These are phyloP conservation scores for Crepidotus variabilis DNA, from an alignment of 768 basidiomycete genomes.

Conservation along the genomic window DNA sequence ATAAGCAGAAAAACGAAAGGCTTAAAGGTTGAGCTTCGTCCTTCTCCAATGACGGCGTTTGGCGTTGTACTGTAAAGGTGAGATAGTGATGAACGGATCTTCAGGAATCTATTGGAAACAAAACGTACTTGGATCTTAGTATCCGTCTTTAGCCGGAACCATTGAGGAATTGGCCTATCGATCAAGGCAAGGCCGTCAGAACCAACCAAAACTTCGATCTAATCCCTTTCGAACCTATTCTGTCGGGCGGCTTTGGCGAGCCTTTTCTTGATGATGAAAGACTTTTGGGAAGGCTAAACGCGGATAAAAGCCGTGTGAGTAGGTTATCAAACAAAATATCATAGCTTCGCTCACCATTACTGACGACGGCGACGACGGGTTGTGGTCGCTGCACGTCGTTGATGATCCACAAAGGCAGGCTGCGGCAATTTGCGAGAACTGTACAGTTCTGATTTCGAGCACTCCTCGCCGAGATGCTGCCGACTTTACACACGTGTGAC, in stretches of 20 bases:
- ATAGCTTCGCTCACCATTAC: conserved; percentile 42
- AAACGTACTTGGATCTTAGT: conserved; percentile 85
- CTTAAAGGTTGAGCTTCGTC: conserved; percentile 96
- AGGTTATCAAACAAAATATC: neutral
- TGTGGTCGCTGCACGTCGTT: conserved; percentile 18
- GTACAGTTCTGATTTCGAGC: conserved; percentile 27
- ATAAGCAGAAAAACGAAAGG: neutral
- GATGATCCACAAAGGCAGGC: conserved; percentile 28
- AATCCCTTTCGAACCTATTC: conserved; percentile 68
- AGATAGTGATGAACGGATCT: neutral
- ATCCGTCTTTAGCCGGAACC: conserved; percentile 97
- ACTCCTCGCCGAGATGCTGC: neutral
- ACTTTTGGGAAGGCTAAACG: conserved; percentile 94
- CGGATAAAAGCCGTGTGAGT: conserved; percentile 1
- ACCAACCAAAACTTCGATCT: neutral
- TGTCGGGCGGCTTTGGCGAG: conserved; percentile 95
- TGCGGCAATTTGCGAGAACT: conserved; percentile 25
- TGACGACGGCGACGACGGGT: conserved; percentile 34
- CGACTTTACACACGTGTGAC: conserved; percentile 2
- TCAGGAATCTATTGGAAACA: neutral
- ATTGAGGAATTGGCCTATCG: conserved; percentile 91
- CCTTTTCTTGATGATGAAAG: conserved; percentile 94
- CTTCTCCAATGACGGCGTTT: conserved; percentile 99
- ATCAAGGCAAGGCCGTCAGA: conserved; percentile 6
- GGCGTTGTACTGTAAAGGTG: conserved; percentile 68